These are phyloP conservation scores for Ustilago cynodontis DNA, from an alignment of 1,284 basidiomycete genomes.

Conservation along the genomic window DNA sequence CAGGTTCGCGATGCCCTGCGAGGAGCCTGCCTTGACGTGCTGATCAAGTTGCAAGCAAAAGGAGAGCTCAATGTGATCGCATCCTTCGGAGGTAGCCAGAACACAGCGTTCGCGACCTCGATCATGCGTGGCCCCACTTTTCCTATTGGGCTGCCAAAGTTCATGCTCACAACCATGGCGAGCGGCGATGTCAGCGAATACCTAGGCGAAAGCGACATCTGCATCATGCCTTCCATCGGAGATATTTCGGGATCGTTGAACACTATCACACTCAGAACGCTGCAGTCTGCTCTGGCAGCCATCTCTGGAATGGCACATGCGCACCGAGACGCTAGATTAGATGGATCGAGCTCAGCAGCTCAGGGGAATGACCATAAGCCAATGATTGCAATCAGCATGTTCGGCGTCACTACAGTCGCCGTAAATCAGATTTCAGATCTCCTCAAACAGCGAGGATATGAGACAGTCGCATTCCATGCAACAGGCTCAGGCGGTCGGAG, in stretches of 20 bases:
- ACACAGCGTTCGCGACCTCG: slow-evolving; percentile 41
- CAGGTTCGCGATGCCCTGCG: slow-evolving; percentile 22
- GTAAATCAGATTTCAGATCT: slow-evolving; percentile 39
- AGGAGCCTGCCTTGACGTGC: slow-evolving; percentile 17
- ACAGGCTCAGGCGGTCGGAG: slow-evolving; percentile 44
- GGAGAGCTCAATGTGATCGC: slow-evolving; percentile 31
- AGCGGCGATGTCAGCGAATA: slow-evolving; percentile 44
- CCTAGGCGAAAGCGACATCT: slow-evolving; percentile 45
- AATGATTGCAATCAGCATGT: slow-evolving; percentile 46
- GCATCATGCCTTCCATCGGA: slow-evolving; percentile 46
- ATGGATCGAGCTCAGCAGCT: not conserved
- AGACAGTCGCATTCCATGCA: slow-evolving; percentile 50
- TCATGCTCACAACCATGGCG: slow-evolving; percentile 49
- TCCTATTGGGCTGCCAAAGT: slow-evolving; percentile 45
- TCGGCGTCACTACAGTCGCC: slow-evolving; percentile 41
- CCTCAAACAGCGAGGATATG: slow-evolving; percentile 28
- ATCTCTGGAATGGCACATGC: slow-evolving; percentile 44
- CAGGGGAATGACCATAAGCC: slow-evolving; percentile 18
- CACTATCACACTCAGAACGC: slow-evolving; percentile 33
- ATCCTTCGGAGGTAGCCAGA: slow-evolving; percentile 46
- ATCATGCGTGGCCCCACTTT: slow-evolving; percentile 41
- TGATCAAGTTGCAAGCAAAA: slow-evolving; percentile 3
- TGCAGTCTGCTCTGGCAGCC: slow-evolving; percentile 29
- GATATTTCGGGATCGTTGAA: slow-evolving; percentile 50
- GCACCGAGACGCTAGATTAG: not conserved